Evolutionary conservation across 1,284 basidiomycete species (phyloP).

Genomic region (Apiotrichum sp.): DNA sequence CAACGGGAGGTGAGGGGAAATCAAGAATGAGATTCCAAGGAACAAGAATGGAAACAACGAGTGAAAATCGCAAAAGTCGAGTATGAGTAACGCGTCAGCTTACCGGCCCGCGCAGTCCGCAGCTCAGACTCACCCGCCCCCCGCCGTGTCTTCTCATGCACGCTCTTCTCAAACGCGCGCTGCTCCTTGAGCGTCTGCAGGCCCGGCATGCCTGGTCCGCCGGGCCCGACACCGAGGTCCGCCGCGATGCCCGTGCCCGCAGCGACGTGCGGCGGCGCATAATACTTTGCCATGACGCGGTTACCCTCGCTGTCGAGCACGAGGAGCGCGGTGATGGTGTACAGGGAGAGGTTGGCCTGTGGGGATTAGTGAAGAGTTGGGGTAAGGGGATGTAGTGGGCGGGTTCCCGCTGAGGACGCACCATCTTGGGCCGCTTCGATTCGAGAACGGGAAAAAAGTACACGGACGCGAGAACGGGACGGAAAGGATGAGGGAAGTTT

Average conservation of each 20-base stretch:
- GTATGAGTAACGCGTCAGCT: background rate
- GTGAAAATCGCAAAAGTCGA: no score
- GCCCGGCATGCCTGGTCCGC: conserved; percentile 40
- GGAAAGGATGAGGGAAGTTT: no score
- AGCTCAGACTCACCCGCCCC: conserved; percentile 61
- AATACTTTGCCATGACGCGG: conserved; percentile 93
- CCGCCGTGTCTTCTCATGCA: conserved; percentile 93
- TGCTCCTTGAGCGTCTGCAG: conserved; percentile 77
- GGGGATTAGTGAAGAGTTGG: background rate
- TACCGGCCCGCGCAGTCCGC: background rate
- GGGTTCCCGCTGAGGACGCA: no score
- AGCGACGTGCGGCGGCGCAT: conserved; percentile 56
- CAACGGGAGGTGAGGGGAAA: no score
- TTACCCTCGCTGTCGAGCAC: conserved; percentile 91
- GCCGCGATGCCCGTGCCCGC: conserved; percentile 48
- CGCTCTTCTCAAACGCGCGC: conserved; percentile 86
- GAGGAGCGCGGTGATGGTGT: conserved; percentile 78
- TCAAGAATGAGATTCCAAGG: no score
- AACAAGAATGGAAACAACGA: no score
- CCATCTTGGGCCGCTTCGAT: no score
- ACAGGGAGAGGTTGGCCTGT: conserved; percentile 72
- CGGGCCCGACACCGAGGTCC: conserved; percentile 43
- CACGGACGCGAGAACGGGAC: no score
- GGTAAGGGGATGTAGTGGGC: no score
- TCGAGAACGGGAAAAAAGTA: no score